Conservation (phyloP, 768 basidiomycete species). For the Guyanaporus albipodus region DNA sequence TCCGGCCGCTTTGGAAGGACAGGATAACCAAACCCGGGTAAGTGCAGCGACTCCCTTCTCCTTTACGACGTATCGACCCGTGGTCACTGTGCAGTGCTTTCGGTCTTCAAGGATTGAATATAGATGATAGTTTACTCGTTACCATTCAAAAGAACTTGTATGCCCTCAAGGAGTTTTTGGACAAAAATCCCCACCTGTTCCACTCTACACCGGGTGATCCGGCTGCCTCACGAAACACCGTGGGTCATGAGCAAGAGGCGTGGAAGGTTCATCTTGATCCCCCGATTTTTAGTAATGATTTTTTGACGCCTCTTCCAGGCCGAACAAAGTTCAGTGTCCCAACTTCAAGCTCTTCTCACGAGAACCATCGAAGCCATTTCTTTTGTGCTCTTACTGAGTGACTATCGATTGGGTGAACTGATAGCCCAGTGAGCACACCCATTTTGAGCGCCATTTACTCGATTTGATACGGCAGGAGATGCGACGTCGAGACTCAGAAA, state of each 20-base stretch:
- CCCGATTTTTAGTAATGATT: neutral
- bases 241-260: slow-evolving; percentile 75
- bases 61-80: neutral
- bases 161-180: slow-evolving; percentile 71
- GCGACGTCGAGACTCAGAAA: slow-evolving; percentile 68
- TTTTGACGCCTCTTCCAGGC: slow-evolving; percentile 43
- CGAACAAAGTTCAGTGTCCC: slow-evolving; percentile 79
- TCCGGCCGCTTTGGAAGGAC: slow-evolving; percentile 84
- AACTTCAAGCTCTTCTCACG: slow-evolving; percentile 67
- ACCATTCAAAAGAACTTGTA: slow-evolving; percentile 77
- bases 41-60: slow-evolving; percentile 12
- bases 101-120: slow-evolving; percentile 53
- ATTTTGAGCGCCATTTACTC: neutral
- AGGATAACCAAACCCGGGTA: slow-evolving; percentile 69
- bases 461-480: slow-evolving; percentile 42
- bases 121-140: slow-evolving; percentile 59
- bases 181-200: slow-evolving; percentile 82
- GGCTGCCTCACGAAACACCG: slow-evolving; percentile 48
- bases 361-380: slow-evolving; percentile 93
- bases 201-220: slow-evolving; percentile 74
- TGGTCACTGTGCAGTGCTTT: slow-evolving; percentile 32
- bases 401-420: slow-evolving; percentile 85
- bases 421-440: slow-evolving; percentile 61
- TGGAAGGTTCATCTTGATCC: slow-evolving; percentile 60
- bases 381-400: slow-evolving; percentile 87